Percentiles rank a stretch among this genome's conserved stretches.
Conservation (phyloP, 441 rosid species). For the Flueggea neowawraea region DNA sequence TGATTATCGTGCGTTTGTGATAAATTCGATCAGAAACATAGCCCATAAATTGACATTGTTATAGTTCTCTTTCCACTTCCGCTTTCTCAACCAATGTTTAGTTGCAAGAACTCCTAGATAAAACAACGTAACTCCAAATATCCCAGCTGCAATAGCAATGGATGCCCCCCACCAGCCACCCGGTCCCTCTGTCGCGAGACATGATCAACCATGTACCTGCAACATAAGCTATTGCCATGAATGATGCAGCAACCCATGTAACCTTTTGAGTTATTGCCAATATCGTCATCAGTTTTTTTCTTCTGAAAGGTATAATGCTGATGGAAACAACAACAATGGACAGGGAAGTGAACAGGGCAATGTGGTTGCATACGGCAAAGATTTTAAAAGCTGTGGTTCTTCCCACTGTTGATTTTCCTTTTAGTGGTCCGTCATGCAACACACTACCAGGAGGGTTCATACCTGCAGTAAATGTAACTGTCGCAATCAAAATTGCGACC, state of each 20-base stretch:
- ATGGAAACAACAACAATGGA: constrained; percentile 19
- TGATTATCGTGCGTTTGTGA: too few relatives aligned
- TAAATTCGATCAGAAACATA: too few relatives aligned
- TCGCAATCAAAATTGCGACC: constrained; percentile 26
- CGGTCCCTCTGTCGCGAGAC: background rate
- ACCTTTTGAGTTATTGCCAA: constrained; percentile 21
- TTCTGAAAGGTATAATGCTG: constrained; percentile 21
- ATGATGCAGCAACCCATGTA: constrained; percentile 29
- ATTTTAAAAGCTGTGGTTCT: constrained; percentile 23
- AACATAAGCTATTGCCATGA: constrained; percentile 25
- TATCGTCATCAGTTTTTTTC: constrained; percentile 18
- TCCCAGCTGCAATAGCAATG: constrained; percentile 6
- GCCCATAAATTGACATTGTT: too few relatives aligned
- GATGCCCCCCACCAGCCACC: constrained; percentile 10
- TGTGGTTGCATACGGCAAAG: constrained; percentile 21
- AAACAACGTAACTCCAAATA: constrained; percentile 9
- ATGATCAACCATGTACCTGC: constrained; percentile 24
- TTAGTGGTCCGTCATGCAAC: constrained; percentile 15
- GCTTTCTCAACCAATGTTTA: constrained; percentile 17
- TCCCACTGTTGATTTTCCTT: constrained; percentile 23
- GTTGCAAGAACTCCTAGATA: constrained; percentile 14
- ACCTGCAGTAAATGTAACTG: constrained; percentile 28
- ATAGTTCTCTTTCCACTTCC: constrained; percentile 9
- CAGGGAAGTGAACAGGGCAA: constrained; percentile 31
- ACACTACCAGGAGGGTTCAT: constrained; percentile 29